Percentiles rank a stretch among this genome's conserved stretches.
Evolutionary conservation across 768 basidiomycete species (phyloP).

Genomic region (Leccinellum luteum): DNA sequence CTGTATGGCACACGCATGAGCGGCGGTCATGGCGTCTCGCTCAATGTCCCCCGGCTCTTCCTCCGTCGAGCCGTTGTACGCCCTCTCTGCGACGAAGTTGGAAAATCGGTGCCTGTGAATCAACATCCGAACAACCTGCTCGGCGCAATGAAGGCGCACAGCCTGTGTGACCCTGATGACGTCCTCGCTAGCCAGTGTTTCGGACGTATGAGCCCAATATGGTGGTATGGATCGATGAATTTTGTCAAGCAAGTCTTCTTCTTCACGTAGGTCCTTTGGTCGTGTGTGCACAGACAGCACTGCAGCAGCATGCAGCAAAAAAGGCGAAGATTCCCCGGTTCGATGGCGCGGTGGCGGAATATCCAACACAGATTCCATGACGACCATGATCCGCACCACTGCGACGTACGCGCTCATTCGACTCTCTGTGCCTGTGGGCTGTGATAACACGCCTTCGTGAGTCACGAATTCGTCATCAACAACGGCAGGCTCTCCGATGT

Average conservation of each 20-base stretch:
- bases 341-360: conserved; percentile 64
- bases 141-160: conserved; percentile 80
- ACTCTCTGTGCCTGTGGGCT: conserved; percentile 70
- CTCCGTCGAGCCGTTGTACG: conserved; percentile 39
- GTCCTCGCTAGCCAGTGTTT: conserved; percentile 80
- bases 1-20: conserved; percentile 75
- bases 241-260: conserved; percentile 79
- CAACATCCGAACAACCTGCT: conserved; percentile 83
- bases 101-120: conserved; percentile 88
- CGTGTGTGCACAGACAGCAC: conserved; percentile 62
- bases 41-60: conserved; percentile 69
- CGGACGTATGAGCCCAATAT: conserved; percentile 78
- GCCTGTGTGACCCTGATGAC: conserved; percentile 89
- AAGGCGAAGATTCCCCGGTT: conserved; percentile 66
- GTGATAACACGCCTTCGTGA: conserved; percentile 59
- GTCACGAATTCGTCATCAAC: conserved; percentile 91
- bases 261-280: conserved; percentile 69
- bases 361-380: conserved; percentile 86
- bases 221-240: conserved; percentile 68
- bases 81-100: conserved; percentile 70
- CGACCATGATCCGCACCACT: conserved; percentile 75
- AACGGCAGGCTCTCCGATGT: conserved; percentile 81
- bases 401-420: conserved; percentile 81
- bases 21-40: conserved; percentile 71
- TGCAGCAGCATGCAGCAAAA: conserved; percentile 68